These are phyloP conservation scores for Fomitopsis pulvina DNA, from an alignment of 768 basidiomycete species.

Conservation along the genomic window DNA sequence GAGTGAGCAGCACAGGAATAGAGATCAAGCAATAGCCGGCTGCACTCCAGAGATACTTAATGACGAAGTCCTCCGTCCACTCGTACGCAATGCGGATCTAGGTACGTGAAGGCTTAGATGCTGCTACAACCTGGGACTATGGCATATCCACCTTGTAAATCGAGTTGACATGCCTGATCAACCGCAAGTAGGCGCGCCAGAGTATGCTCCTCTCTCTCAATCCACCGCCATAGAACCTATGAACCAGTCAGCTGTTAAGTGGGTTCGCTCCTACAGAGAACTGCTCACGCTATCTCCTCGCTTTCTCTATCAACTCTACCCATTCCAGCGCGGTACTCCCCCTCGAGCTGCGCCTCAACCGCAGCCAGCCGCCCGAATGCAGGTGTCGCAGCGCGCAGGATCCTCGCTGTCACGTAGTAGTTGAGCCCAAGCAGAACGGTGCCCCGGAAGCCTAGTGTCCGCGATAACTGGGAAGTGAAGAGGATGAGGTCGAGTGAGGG, in stretches of 20 bases:
- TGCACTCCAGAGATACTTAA: slow-evolving; percentile 95
- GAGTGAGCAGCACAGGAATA: slow-evolving; percentile 77
- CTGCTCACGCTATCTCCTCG: slow-evolving; percentile 90
- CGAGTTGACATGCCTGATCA: slow-evolving; percentile 86
- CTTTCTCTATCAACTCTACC: slow-evolving; percentile 81
- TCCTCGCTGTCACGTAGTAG: slow-evolving; percentile 80
- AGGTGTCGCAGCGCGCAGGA: slow-evolving; percentile 81
- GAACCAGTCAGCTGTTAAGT: background rate
- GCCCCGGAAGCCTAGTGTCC: slow-evolving; percentile 81
- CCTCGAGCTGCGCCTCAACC: slow-evolving; percentile 80
- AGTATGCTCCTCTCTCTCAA: slow-evolving; percentile 77
- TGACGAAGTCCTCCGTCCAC: slow-evolving; percentile 96
- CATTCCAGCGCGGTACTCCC: slow-evolving; percentile 87
- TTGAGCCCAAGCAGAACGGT: slow-evolving; percentile 73
- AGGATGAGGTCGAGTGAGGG: slow-evolving; percentile 86
- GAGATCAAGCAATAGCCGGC: slow-evolving; percentile 89
- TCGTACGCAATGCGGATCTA: slow-evolving; percentile 87
- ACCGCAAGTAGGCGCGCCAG: slow-evolving; percentile 62
- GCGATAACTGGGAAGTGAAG: slow-evolving; percentile 87
- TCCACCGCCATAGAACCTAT: slow-evolving; percentile 90
- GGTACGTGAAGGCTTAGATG: background rate
- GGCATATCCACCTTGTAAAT: slow-evolving; percentile 66
- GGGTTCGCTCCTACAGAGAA: slow-evolving; percentile 11
- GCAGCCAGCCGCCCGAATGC: slow-evolving; percentile 89
- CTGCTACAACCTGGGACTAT: background rate